These are phyloP conservation scores for Ajuga chamaepitys DNA, from an alignment of 257 asterid species.

Conservation along the genomic window DNA sequence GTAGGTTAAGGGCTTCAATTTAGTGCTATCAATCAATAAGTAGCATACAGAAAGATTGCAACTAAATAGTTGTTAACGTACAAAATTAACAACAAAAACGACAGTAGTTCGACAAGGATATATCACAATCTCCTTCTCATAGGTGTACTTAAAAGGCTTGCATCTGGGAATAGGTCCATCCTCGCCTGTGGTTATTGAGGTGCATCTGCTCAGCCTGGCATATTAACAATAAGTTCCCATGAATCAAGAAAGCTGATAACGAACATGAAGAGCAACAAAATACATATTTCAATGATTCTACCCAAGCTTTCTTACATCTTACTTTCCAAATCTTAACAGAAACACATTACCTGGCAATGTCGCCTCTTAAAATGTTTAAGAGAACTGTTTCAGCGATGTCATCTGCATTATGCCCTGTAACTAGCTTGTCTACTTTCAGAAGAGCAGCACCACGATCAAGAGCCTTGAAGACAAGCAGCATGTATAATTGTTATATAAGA, in stretches of 20 bases:
- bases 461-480: slow-evolving; percentile 47
- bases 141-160: slow-evolving; percentile 99
- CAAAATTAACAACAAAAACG: not conserved
- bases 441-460: slow-evolving; percentile 98
- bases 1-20: slow-evolving; percentile 49
- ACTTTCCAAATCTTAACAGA: slow-evolving; percentile 2
- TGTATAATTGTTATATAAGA: not conserved
- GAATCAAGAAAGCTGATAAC: slow-evolving; percentile 3
- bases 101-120: slow-evolving; percentile 50
- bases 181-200: slow-evolving; percentile 86
- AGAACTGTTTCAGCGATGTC: slow-evolving; percentile 98
- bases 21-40: slow-evolving; percentile 1
- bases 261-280: not conserved
- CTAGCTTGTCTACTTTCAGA: slow-evolving; percentile 91
- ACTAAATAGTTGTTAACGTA: slow-evolving; percentile 2
- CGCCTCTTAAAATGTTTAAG: slow-evolving; percentile 90
- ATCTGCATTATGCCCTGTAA: slow-evolving; percentile 97
- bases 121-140: slow-evolving; percentile 98
- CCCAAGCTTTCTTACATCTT: not conserved
- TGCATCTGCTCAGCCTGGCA: slow-evolving; percentile 86
- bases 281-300: not conserved
- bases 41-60: not conserved
- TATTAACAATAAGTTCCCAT: slow-evolving; percentile 7
- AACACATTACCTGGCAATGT: slow-evolving; percentile 78
- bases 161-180: slow-evolving; percentile 99